These are phyloP conservation scores for Drosera spatulata DNA, from an alignment of 179 eudicot species.

Conservation along the genomic window DNA sequence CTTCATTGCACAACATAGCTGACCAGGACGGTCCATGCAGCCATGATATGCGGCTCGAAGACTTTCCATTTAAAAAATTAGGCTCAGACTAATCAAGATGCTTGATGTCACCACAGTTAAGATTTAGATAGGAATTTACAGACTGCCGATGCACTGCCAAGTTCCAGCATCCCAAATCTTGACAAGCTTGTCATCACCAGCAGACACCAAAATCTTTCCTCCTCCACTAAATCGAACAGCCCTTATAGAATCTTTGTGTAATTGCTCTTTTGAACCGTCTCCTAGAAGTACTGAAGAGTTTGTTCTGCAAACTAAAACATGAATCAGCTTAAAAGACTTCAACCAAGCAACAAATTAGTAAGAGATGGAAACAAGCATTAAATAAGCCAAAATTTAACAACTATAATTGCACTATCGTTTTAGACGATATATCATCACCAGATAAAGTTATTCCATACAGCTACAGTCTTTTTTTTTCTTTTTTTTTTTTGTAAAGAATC, in stretches of 20 bases:
- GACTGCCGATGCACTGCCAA: conserved; percentile 61
- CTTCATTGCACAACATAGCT: no score
- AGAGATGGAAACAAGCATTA: not conserved
- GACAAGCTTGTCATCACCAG: conserved; percentile 90
- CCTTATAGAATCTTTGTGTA: conserved; percentile 77
- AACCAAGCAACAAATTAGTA: not conserved
- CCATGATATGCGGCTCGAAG: no score
- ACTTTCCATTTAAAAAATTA: no score
- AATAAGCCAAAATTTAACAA: not conserved
- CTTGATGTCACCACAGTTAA: no score
- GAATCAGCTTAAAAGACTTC: not conserved
- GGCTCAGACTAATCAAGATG: no score
- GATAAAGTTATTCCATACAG: no score
- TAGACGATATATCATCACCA: no score
- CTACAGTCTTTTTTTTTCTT: no score
- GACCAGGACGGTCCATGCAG: not conserved
- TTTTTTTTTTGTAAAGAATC: no score
- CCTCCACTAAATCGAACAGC: conserved; percentile 61
- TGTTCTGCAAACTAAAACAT: conserved; percentile 29
- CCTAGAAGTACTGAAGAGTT: conserved; percentile 34
- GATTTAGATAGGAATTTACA: conserved; percentile 36
- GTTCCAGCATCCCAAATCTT: conserved; percentile 69
- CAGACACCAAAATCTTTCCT: conserved; percentile 71
- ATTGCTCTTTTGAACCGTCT: conserved; percentile 26
- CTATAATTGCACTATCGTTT: no score